Evolutionary conservation across 495 filamentous ascomycete species (phyloP), one percentile per base, ranked within the genome.

Genomic region (Penicillium tannophilum): DNA sequence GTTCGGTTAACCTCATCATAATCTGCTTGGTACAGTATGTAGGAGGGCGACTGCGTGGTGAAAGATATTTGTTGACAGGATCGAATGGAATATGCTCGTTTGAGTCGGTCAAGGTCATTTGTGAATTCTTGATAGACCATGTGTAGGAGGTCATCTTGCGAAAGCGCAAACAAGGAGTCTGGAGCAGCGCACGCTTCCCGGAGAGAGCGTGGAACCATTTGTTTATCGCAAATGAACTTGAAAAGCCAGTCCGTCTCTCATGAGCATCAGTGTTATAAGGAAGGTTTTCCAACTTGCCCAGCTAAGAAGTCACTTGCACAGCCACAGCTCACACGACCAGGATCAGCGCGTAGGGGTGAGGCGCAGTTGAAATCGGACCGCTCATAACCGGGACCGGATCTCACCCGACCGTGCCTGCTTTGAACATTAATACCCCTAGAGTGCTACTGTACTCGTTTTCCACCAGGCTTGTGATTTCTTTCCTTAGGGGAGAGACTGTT

Each of bases 1-100:
- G 59, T 59, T 12, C 63, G 51, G 24, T 65, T 65, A 31, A 65
- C 63, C 52, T 65, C 63, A 16, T 65, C 63, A 31, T 59, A 59
- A 17, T 65, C 39, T 17, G 62, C 36, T 14, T 57, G 14, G 56
- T 65, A 65, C n/a, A 65, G 35, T 5, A 59, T 59, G 43, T 49
- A 54, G 9, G 63, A 65, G 16, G 63, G 63, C 6, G 63, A 59
- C 2, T 44, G 43, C 2, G 17, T 53, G 17, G 12, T 52, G 1
- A 23, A 14, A 42, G 43, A 23, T 12, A 39, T 33, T 42, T 24
- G 20, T 23, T 59, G 53, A 12, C 48, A 39, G 10, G 60, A 56
- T n/a, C 63, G 63, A 56, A 65, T 63, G 17, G 63, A 65, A 26
- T 63, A 63, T 24, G 63, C 63, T 26, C 60, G 49, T 10, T 39